phyloP scores from a whole-genome alignment of 768 basidiomycete genomes.

The Lactarius psammicola region DNA sequence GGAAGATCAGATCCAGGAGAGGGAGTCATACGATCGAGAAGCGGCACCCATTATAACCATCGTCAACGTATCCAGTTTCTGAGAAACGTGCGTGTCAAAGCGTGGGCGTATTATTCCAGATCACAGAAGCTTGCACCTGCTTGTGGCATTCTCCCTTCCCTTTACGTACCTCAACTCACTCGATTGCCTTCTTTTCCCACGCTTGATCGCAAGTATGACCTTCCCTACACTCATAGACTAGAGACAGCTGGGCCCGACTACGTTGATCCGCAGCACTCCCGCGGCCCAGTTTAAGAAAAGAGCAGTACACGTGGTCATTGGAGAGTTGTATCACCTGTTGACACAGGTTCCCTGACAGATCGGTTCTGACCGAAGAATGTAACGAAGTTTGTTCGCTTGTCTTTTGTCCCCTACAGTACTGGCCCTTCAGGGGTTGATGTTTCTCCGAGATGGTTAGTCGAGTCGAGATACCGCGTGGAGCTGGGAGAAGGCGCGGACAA shows the following conservation, averaged over 20 bases:
- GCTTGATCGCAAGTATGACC: background rate
- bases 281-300: background rate
- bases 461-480: background rate
- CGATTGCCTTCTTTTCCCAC: background rate
- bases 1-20: background rate
- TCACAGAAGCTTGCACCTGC: background rate
- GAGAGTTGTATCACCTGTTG: background rate
- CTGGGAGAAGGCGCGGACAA: background rate
- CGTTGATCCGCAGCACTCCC: background rate
- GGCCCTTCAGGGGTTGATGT: background rate
- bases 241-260: background rate
- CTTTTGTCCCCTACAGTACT: no score
- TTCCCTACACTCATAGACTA: background rate
- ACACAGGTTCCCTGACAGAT: background rate
- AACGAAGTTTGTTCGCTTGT: background rate
- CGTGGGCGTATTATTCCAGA: background rate
- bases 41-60: background rate
- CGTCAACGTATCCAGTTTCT: background rate
- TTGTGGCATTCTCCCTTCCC: background rate
- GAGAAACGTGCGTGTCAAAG: constrained; percentile 3
- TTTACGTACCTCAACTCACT: background rate
- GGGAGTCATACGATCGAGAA: background rate
- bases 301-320: background rate
- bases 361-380: background rate
- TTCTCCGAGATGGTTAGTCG: background rate